Conservation (phyloP, 2,329 filamentous ascomycete genomes). For the Graphiopsis chlorocephala region DNA sequence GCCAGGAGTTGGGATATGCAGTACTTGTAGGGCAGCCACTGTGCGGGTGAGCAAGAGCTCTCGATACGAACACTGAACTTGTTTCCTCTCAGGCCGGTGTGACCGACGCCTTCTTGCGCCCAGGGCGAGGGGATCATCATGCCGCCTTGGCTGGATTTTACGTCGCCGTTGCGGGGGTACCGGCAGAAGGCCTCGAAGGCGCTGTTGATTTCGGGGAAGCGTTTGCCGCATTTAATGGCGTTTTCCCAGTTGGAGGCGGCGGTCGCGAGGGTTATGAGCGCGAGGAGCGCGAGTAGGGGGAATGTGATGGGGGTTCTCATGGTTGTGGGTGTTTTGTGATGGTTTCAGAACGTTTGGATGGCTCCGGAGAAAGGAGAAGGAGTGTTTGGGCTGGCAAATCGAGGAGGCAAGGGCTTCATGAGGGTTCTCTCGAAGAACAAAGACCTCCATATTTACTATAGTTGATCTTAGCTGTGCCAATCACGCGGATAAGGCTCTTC, state of each 20-base stretch:
- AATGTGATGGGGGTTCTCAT: slow-evolving; percentile 12
- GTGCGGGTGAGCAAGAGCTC: slow-evolving; percentile 21
- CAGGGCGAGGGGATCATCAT: slow-evolving; percentile 21
- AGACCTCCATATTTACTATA: background rate
- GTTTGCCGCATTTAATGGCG: slow-evolving; percentile 22
- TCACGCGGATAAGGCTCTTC: background rate
- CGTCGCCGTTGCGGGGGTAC: slow-evolving; percentile 3
- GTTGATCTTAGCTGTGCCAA: background rate
- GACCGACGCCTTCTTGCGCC: slow-evolving; percentile 17
- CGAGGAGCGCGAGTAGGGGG: slow-evolving; percentile 1
- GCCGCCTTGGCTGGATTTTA: slow-evolving; percentile 16
- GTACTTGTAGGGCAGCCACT: slow-evolving; percentile 26
- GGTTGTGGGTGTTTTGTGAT: background rate
- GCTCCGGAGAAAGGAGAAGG: background rate
- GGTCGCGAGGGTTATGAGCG: slow-evolving; percentile 9
- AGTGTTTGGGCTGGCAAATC: background rate
- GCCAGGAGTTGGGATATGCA: slow-evolving; percentile 26
- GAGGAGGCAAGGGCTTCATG: background rate
- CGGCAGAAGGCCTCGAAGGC: slow-evolving; percentile 25
- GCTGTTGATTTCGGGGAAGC: slow-evolving; percentile 22
- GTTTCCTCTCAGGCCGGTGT: slow-evolving; percentile 17
- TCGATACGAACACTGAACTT: slow-evolving; percentile 13
- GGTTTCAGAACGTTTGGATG: background rate
- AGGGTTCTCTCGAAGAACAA: background rate
- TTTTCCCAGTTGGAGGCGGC: slow-evolving; percentile 23